A percentile compares a stretch with the other conserved stretches of the same genome.
Conservation (phyloP, 176 grass and related monocot genomes). For the Olyra latifolia region DNA sequence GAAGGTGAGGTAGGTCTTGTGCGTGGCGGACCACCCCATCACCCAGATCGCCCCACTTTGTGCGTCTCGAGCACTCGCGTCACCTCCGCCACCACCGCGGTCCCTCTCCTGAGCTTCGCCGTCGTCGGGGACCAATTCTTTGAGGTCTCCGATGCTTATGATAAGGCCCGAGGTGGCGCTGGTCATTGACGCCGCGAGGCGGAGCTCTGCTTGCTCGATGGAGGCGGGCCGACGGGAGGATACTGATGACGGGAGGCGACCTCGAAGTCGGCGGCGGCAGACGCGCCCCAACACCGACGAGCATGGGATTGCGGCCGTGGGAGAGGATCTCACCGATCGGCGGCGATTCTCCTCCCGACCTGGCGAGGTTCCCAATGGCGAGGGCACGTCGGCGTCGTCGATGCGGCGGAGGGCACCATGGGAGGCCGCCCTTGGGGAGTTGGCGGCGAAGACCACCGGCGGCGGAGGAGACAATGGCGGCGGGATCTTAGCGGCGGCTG, state of each 20-base stretch:
- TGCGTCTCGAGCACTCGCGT: too few relatives aligned
- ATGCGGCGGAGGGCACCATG: slow-evolving; percentile 68
- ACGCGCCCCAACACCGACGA: slow-evolving; percentile 70
- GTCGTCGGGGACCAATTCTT: too few relatives aligned
- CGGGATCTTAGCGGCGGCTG: too few relatives aligned
- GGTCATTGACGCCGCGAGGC: slow-evolving; percentile 22
- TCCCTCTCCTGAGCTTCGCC: too few relatives aligned
- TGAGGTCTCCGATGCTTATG: too few relatives aligned
- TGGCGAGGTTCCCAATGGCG: slow-evolving; percentile 28
- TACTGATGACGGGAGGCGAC: slow-evolving; percentile 33
- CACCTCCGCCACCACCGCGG: too few relatives aligned
- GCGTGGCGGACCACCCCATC: slow-evolving; percentile 91
- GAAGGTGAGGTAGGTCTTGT: slow-evolving; percentile 90
- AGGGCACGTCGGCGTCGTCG: slow-evolving; percentile 61
- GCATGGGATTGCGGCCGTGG: slow-evolving; percentile 79
- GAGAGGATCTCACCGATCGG: slow-evolving; percentile 71
- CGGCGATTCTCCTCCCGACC: slow-evolving; percentile 57
- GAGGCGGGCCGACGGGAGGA: slow-evolving; percentile 45
- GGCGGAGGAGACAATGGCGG: too few relatives aligned
- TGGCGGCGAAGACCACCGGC: too few relatives aligned
- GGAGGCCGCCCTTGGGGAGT: slow-evolving; percentile 30
- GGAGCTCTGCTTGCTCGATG: slow-evolving; percentile 3
- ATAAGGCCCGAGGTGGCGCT: too few relatives aligned
- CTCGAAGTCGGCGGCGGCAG: slow-evolving; percentile 62
- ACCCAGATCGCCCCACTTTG: slow-evolving; percentile 56